Conservation (phyloP, 306 rosid species). For the Cucumis cinereus region DNA sequence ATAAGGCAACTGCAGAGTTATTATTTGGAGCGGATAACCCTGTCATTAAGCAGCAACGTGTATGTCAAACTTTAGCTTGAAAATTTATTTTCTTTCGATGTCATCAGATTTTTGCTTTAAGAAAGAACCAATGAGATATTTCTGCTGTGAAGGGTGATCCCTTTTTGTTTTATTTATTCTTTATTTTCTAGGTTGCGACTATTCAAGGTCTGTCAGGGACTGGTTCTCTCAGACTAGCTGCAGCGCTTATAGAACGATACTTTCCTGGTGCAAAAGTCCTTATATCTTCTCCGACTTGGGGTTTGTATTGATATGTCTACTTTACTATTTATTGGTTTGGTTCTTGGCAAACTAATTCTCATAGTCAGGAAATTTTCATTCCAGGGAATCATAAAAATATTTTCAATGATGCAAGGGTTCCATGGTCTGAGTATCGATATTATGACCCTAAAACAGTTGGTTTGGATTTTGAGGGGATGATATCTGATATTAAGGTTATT, state of each 20-base stretch:
- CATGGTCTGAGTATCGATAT: conserved; percentile 90
- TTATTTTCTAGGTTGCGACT: conserved; percentile 61
- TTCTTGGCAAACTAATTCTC: conserved; percentile 10
- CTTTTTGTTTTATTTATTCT: background rate
- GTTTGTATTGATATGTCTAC: conserved; percentile 26
- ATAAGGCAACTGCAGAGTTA: conserved; percentile 81
- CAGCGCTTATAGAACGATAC: conserved; percentile 77
- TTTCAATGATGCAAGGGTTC: conserved; percentile 79
- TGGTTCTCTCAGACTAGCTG: conserved; percentile 88
- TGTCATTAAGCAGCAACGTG: conserved; percentile 62
- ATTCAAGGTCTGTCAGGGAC: conserved; percentile 98
- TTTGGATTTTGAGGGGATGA: conserved; percentile 96
- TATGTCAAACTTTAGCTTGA: conserved; percentile 17
- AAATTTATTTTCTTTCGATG: background rate
- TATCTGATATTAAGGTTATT: conserved; percentile 72
- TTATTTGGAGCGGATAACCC: conserved; percentile 81
- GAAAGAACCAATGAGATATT: background rate
- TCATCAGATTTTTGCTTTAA: background rate
- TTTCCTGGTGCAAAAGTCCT: conserved; percentile 81
- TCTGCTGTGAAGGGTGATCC: background rate
- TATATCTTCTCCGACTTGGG: conserved; percentile 97
- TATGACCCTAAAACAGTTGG: conserved; percentile 97
- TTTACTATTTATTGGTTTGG: conserved; percentile 9
- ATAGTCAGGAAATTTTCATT: conserved; percentile 4
- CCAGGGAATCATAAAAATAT: conserved; percentile 98